Percentiles rank a stretch among this genome's conserved stretches.
Conservation (phyloP, 2,329 filamentous ascomycete species). For the Xylaria sp. region DNA sequence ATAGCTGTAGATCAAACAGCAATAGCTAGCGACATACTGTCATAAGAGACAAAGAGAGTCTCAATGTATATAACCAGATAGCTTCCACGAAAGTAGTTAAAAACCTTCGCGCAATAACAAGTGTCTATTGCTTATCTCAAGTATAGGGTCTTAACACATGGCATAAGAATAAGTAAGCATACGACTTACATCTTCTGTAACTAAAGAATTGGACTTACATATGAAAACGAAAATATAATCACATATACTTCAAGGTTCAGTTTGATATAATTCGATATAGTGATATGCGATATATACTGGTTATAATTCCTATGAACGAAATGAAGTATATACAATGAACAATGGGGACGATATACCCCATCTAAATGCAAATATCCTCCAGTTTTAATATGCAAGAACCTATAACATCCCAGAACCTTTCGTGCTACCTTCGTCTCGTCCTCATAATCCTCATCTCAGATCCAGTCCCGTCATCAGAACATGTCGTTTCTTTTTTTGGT, state of each 20-base stretch:
- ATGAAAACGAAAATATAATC: background rate
- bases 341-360: background rate
- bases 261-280: background rate
- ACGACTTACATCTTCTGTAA: background rate
- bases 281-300: constrained; percentile 26
- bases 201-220: background rate
- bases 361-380: background rate
- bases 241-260: background rate
- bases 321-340: constrained; percentile 32
- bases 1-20: too few species aligned
- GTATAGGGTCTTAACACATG: too few species aligned
- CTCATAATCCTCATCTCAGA: background rate
- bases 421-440: background rate
- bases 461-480: constrained; percentile 2
- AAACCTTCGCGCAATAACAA: too few species aligned
- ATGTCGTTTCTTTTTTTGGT: background rate
- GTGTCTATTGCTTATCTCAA: too few species aligned
- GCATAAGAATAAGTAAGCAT: background rate
- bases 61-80: too few species aligned
- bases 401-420: background rate
- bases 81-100: too few species aligned
- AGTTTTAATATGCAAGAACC: constrained; percentile 11
- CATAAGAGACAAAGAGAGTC: too few species aligned
- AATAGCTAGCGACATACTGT: too few species aligned
- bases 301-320: constrained; percentile 1